Percentiles rank a stretch among this genome's conserved stretches.
Conservation (phyloP, 495 filamentous ascomycete genomes). For the Pseudoneurospora amorphoporcata region DNA sequence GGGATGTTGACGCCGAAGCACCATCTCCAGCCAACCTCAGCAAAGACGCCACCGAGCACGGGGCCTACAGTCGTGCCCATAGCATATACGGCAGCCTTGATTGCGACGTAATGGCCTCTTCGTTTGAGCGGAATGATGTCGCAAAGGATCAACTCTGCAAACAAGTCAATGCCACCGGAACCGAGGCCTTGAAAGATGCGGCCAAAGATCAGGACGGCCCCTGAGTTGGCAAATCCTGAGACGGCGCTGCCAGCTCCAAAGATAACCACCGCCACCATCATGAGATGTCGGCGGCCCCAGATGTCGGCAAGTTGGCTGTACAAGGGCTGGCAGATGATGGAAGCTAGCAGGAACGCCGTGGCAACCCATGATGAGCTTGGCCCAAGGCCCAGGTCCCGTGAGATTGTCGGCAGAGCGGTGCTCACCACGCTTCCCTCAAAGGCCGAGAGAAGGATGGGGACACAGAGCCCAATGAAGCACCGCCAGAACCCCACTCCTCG, state of each 20-base stretch:
- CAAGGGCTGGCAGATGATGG: conserved; percentile 25
- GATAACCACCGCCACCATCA: conserved; percentile 33
- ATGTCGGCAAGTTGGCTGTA: conserved; percentile 38
- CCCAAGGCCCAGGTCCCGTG: conserved; percentile 18
- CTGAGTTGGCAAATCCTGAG: conserved; percentile 23
- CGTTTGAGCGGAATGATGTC: conserved; percentile 62
- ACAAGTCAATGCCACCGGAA: conserved; percentile 55
- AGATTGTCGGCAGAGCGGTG: conserved; percentile 38
- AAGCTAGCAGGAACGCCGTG: conserved; percentile 17
- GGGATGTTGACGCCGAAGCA: conserved; percentile 23
- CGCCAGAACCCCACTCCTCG: conserved; percentile 27
- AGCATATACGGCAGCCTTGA: conserved; percentile 60
- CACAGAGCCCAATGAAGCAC: conserved; percentile 28
- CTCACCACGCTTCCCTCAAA: conserved; percentile 43
- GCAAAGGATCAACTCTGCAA: conserved; percentile 35
- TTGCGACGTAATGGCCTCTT: conserved; percentile 50
- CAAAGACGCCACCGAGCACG: conserved; percentile 66
- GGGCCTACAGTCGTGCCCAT: conserved; percentile 64
- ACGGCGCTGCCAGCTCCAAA: conserved; percentile 35
- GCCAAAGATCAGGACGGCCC: conserved; percentile 58
- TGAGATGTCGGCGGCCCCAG: conserved; percentile 38
- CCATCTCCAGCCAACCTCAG: conserved; percentile 29
- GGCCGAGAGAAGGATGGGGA: conserved; percentile 30
- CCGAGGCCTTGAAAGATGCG: conserved; percentile 72
- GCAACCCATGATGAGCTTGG: conserved; percentile 22